Percentiles rank a stretch among this genome's conserved stretches.
Conservation (phyloP, 163 green algal genomes). For the Dunaliella salina region DNA sequence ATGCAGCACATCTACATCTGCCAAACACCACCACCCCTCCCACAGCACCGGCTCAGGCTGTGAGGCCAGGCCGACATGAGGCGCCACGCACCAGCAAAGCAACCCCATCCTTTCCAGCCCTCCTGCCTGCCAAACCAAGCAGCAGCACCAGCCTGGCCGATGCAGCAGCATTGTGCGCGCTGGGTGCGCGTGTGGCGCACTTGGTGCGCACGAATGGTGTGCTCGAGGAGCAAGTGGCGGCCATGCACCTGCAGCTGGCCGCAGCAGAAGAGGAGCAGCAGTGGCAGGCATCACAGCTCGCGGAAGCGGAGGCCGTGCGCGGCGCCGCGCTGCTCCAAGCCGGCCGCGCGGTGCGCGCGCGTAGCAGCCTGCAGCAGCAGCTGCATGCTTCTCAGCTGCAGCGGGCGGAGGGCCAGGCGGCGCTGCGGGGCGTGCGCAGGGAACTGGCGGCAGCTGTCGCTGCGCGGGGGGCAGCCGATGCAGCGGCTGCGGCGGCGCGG, state of each 20-base stretch:
- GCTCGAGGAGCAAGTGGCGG: neutral
- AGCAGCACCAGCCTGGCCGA: neutral
- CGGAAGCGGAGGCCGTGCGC: neutral
- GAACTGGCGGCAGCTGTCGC: too few species aligned
- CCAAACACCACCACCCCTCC: neutral
- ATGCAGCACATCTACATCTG: neutral
- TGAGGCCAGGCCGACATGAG: too few species aligned
- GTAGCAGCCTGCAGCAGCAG: neutral
- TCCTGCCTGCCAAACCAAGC: neutral
- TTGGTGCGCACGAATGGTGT: neutral
- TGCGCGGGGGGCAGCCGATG: too few species aligned
- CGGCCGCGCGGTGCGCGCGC: neutral
- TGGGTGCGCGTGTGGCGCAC: neutral
- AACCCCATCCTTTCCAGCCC: too few species aligned
- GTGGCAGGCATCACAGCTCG: neutral
- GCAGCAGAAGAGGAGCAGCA: neutral
- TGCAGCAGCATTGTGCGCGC: neutral
- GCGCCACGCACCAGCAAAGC: too few species aligned
- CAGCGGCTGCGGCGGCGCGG: too few species aligned
- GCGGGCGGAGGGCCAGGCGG: neutral
- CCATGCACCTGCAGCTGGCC: neutral
- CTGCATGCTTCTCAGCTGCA: neutral
- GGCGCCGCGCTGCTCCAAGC: neutral
- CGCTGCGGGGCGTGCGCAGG: too few species aligned
- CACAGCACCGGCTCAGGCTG: neutral